phyloP scores from a whole-genome alignment of 2,329 filamentous ascomycete species.

The Hymenoscyphus infarciens region DNA sequence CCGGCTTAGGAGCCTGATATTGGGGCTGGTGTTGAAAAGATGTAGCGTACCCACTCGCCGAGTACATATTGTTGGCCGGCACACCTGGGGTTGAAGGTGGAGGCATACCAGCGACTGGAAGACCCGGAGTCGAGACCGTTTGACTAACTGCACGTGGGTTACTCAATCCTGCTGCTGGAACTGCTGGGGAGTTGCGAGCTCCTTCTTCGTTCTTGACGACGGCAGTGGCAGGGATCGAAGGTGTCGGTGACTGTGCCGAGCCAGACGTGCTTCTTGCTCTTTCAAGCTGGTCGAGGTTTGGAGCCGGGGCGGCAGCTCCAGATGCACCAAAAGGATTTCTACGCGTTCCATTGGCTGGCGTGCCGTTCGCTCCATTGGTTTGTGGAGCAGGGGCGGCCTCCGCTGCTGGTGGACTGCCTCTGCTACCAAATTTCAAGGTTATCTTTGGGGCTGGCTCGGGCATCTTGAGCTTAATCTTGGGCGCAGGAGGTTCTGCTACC shows the following conservation, averaged over 20 bases:
- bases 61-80: slow-evolving; percentile 21
- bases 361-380: slow-evolving; percentile 39
- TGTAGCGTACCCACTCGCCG: slow-evolving; percentile 30
- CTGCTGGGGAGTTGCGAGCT: slow-evolving; percentile 32
- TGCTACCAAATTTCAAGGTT: slow-evolving; percentile 64
- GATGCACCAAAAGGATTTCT: slow-evolving; percentile 32
- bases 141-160: slow-evolving; percentile 41
- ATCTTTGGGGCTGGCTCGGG: slow-evolving; percentile 57
- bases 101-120: slow-evolving; percentile 27
- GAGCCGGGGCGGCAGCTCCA: slow-evolving; percentile 24
- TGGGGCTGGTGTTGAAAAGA: slow-evolving; percentile 32
- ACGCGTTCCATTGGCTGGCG: slow-evolving; percentile 28
- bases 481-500: slow-evolving; percentile 68
- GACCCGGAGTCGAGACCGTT: slow-evolving; percentile 28
- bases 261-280: slow-evolving; percentile 33
- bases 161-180: slow-evolving; percentile 21
- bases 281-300: slow-evolving; percentile 32
- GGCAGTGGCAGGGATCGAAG: slow-evolving; percentile 26
- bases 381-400: slow-evolving; percentile 41
- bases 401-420: slow-evolving; percentile 50
- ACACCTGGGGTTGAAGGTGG: slow-evolving; percentile 32
- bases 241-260: slow-evolving; percentile 33
- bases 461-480: slow-evolving; percentile 79
- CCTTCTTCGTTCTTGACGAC: slow-evolving; percentile 40
- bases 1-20: slow-evolving; percentile 33